These are phyloP conservation scores for Xerocomellus dryophilus DNA, from an alignment of 768 basidiomycete genomes.

Conservation along the genomic window DNA sequence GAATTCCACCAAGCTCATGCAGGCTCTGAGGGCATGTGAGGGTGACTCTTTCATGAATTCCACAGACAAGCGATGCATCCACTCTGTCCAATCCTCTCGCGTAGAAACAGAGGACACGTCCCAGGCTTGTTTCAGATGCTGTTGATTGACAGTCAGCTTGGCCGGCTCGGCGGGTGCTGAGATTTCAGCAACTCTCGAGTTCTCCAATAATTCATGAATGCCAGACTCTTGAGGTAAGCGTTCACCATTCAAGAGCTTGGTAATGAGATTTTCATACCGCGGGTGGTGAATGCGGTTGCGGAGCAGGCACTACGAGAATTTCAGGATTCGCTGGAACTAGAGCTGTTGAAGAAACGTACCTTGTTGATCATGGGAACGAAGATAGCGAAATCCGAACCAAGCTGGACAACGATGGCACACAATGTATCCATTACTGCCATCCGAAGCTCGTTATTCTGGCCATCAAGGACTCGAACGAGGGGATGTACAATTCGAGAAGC, in stretches of 20 bases:
- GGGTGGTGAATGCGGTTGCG: conserved; percentile 75
- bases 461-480: conserved; percentile 79
- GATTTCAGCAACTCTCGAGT: conserved; percentile 61
- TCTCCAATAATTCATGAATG: conserved; percentile 68
- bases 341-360: conserved; percentile 38
- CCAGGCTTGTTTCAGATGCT: conserved; percentile 96
- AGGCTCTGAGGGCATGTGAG: conserved; percentile 95
- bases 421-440: conserved; percentile 89
- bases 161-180: conserved; percentile 83
- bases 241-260: conserved; percentile 89
- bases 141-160: conserved; percentile 93
- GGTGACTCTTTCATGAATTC: conserved; percentile 99
- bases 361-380: conserved; percentile 98
- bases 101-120: conserved; percentile 75
- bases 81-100: conserved; percentile 89
- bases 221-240: conserved; percentile 83
- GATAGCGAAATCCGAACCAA: conserved; percentile 95
- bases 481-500: conserved; percentile 97
- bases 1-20: conserved; percentile 89
- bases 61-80: conserved; percentile 90
- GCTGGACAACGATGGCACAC: conserved; percentile 87
- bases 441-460: conserved; percentile 72
- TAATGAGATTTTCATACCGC: conserved; percentile 84
- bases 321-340: background rate
- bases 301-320: conserved; percentile 57